These are phyloP conservation scores for Penicillium concentricum DNA, from an alignment of 2,329 filamentous ascomycete genomes.

Conservation along the genomic window DNA sequence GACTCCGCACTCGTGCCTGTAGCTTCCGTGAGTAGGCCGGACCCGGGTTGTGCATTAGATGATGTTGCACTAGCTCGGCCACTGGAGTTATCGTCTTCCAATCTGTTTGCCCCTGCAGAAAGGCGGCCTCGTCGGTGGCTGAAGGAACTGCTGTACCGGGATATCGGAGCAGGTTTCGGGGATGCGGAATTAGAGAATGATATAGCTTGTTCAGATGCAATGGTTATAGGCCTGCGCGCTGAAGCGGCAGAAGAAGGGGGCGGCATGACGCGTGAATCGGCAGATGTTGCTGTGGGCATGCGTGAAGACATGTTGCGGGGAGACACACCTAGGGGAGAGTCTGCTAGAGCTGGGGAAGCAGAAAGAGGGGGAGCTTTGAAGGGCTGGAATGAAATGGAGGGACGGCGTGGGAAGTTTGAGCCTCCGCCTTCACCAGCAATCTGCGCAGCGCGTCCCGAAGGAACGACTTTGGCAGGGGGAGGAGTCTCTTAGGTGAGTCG, in stretches of 20 bases:
- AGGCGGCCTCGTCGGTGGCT: constrained; percentile 77
- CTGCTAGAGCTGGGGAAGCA: constrained; percentile 68
- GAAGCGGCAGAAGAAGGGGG: constrained; percentile 39
- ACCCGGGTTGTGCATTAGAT: constrained; percentile 65
- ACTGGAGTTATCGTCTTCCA: constrained; percentile 60
- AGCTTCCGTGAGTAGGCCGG: constrained; percentile 71
- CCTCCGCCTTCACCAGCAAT: constrained; percentile 49
- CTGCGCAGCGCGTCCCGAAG: constrained; percentile 32
- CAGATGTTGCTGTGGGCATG: constrained; percentile 37
- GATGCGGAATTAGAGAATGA: constrained; percentile 70
- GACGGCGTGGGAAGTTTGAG: constrained; percentile 60
- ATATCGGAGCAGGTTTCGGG: constrained; percentile 73
- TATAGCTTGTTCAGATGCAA: constrained; percentile 60
- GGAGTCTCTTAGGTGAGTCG: constrained; percentile 51
- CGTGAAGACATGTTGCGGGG: constrained; percentile 51
- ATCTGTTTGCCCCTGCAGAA: constrained; percentile 65
- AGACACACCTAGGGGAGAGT: constrained; percentile 51
- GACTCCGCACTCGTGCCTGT: constrained; percentile 62
- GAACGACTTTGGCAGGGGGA: constrained; percentile 38
- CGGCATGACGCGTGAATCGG: constrained; percentile 42
- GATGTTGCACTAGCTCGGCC: constrained; percentile 52
- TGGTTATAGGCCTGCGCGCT: constrained; percentile 47
- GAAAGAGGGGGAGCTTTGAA: constrained; percentile 97
- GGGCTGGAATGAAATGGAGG: constrained; percentile 87
- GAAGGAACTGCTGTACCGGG: constrained; percentile 91